Base-by-base conservation (phyloP, 2,329 filamentous ascomycete species). In the Talaromyces sp. region DNA sequence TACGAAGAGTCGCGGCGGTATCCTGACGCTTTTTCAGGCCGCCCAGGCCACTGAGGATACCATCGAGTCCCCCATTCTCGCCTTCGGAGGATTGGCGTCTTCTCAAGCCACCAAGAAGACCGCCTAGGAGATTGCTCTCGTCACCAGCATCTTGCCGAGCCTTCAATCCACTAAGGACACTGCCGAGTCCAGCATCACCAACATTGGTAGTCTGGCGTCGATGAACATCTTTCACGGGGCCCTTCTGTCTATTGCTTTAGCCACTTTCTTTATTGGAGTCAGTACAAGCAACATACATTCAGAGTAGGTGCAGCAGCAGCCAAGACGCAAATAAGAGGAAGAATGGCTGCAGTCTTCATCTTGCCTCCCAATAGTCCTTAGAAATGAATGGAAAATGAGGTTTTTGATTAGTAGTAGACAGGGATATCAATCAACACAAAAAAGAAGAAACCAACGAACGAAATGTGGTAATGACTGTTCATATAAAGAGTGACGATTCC, bases 281-380 rank as follows among this genome's bases (percentile, higher is more conserved):
- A 9, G n/a, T 33, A 16, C 14, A 54, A 49, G 31, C 14, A 50
- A 63, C 50, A 57, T 24, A 63, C 61, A n/a, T 39, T 22, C 3
- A 35, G 22, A 13, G 61, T 24, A 57, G 61, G 61, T n/a, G 61
- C 61, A 2, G 61, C 50, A 24, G 50, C 24, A 33, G 61, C 50
- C 39, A 63, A 35, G 10, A 39, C 50, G 61, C 39, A 57, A 10
- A 63, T 31, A 27, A 63, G 19, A 33, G 61, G 41, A 16, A 63
- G 61, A 5, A 63, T n/a, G 3, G 52, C 2, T 24, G 27, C 39
- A 6, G 37, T 57, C 31, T 63, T 63, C 61, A 63, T 63, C 10
- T 56, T 63, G 10, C 8, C 19, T 24, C 37, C 37, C 9, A 6
- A 43, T 4, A 2, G 10, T 43, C 8, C 24, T 59, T 58, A 8